Percentiles rank a stretch among this genome's conserved stretches.
Evolutionary conservation across 2,329 filamentous ascomycete species (phyloP).

Genomic region (Pseudogymnoascus verrucosus): DNA sequence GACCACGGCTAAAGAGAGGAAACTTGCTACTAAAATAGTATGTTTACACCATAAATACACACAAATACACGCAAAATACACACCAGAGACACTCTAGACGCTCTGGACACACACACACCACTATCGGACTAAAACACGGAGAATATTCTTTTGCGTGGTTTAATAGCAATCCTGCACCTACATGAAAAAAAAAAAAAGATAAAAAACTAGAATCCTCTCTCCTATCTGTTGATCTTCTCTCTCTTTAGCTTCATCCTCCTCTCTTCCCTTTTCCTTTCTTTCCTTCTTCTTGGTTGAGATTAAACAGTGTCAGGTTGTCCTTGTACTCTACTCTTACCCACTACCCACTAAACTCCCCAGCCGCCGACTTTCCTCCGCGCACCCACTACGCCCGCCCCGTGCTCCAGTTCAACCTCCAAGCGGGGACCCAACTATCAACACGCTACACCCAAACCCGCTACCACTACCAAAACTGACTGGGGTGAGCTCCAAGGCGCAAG

Average conservation of each 20-base stretch:
- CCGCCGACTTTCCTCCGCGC: neutral
- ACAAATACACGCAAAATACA: too few species aligned
- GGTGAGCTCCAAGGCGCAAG: neutral
- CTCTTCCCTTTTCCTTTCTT: neutral
- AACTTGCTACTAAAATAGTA: too few species aligned
- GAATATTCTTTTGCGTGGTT: neutral
- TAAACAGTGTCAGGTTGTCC: neutral
- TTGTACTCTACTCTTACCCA: neutral
- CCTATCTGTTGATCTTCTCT: neutral
- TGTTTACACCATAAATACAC: too few species aligned
- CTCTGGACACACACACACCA: neutral
- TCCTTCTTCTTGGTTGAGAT: neutral
- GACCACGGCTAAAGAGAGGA: neutral
- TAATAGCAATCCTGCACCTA: neutral
- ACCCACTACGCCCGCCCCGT: neutral
- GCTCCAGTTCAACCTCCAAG: neutral
- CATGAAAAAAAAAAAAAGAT: neutral
- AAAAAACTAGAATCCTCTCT: neutral
- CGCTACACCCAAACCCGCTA: too few species aligned
- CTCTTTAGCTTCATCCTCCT: neutral
- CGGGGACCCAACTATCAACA: neutral
- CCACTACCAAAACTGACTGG: neutral
- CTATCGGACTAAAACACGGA: neutral
- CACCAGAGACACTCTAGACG: too few species aligned
- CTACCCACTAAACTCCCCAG: neutral